phyloP scores from a whole-genome alignment of 2,329 filamentous ascomycete species.

The Cladosporium austrohemisphaericum region DNA sequence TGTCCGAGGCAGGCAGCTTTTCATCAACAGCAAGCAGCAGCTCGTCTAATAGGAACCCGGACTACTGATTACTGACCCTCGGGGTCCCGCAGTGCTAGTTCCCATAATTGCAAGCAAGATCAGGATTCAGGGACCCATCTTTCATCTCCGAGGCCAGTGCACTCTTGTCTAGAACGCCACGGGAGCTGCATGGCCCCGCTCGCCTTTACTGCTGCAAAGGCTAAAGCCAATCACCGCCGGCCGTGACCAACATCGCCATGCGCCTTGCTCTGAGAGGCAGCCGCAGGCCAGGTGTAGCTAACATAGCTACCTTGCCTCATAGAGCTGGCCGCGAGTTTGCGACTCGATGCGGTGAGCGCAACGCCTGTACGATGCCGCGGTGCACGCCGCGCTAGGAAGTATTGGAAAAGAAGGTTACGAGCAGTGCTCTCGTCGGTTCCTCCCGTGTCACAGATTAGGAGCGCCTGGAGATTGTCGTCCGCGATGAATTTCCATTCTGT shows the following conservation, averaged over 20 bases:
- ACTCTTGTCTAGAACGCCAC: conserved; percentile 12
- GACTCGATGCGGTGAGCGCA: conserved; percentile 8
- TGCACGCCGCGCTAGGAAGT: conserved; percentile 9
- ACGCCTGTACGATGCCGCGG: conserved; percentile 4
- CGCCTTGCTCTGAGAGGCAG: not conserved
- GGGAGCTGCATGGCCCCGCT: conserved; percentile 8
- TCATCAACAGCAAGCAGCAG: not conserved
- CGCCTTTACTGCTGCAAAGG: conserved; percentile 1
- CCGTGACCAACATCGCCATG: not conserved
- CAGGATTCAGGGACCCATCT: conserved; percentile 5
- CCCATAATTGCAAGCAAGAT: not conserved
- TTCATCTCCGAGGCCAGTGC: conserved; percentile 16
- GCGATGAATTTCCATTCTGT: too few relatives aligned
- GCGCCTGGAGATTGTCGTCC: conserved; percentile 10
- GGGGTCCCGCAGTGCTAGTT: conserved; percentile 1
- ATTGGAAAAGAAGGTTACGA: conserved; percentile 15
- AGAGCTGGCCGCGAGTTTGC: not conserved
- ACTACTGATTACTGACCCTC: not conserved
- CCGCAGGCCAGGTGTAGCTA: not conserved
- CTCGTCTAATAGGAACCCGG: conserved; percentile 4
- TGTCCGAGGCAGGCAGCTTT: too few relatives aligned
- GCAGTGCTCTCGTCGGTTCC: conserved; percentile 7
- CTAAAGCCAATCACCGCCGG: conserved; percentile 5
- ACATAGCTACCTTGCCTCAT: not conserved
- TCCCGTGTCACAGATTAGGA: conserved; percentile 16